Base-by-base conservation (phyloP, 2,329 filamentous ascomycete species). In the Sporothrix inflata region DNA sequence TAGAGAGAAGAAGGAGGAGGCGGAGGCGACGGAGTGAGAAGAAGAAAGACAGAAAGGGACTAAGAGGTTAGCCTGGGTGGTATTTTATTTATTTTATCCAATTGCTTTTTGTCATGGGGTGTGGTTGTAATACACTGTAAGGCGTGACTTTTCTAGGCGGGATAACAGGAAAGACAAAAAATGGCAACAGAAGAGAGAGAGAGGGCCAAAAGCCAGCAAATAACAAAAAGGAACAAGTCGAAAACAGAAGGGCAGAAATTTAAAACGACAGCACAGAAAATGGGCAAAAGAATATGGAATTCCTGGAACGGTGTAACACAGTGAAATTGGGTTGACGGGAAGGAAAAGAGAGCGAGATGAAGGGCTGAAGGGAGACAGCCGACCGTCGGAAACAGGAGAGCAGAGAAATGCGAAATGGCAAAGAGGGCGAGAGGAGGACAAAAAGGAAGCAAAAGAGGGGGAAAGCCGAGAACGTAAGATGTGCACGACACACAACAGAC, bases 261-360 rank as follows among this genome's bases (percentile, higher is more conserved):
- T 19, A 55, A 38, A 71, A 61, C 19, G 40, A 67, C 16, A 57
- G 60, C 11, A 51, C n/a, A 19, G 11, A 42, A 40, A 27, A 38
- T 38, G 47, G 49, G 27, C 63, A 47, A 42, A 38, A 14, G 45
- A 21, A 51, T 49, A 67, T 45, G 61, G 16, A 12, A 40, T 47
- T 67, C 34, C 40, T 68, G 51, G 63, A 71, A 71, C 27, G 51
- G 45, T 63, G 71, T 72, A 55, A 69, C 71, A 67, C 27, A 38
- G 57, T 55, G 65, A 69, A 69, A 69, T 72, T 63, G 55, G 42
- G 34, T 45, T 19, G 53, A 53, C 38, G 53, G 70, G 38, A 47
- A 34, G 65, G 42, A 30, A 24, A 69, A 42, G 19, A 67, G 12
- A 57, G 30, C 60, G 63, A 69, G 40, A 63, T 57, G 53, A 68